Evolutionary conservation across 1,139 yeast genomes (phyloP), one percentile per base, ranked within the genome.

Genomic region (Magnusiomyces suaveolens): DNA sequence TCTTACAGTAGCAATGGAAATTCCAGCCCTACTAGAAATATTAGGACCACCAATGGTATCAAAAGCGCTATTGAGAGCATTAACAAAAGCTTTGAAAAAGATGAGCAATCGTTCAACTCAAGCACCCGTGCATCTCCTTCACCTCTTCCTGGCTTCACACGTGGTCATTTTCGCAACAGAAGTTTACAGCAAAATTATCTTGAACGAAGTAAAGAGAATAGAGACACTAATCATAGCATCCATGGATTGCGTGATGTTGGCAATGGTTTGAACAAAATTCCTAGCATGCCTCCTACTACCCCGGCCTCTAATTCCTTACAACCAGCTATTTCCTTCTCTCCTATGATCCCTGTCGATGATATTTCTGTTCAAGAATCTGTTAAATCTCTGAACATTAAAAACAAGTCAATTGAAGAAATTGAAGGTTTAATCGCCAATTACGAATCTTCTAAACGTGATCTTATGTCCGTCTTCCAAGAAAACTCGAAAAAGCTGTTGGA

Each of bases 391-490:
- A 56, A 61, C 46, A 51, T 62, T 25, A 48, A 52, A 25, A 61
- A 60, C 43, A 63, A 63, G 54, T 52, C 62, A 6, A 52, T 56
- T 25, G 60, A 56, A 18, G 67, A 65, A 49, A 49, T 65, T 48
- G 64, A 63, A 52, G 63, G 61, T 8, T 53, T 63, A 56, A 48
- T 64, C 43, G 52, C 56, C 18, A 49, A 53, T 18, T 56, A 63
- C 36, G 66, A 64, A 36, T 57, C 61, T 14, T 63, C 68, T 12
- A 63, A 75, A 59, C 75, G 70, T 50, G 84, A 80, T 51, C 71
- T 80, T 60, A 72, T 77, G 2, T 71, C 72, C 46, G 79, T 79
- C 2, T 81, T 80, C 61, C 82, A 80, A 59, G 85, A 81, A 53
- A 75, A 81, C 6, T 73, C 81, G 23, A 75, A 71, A 54, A 78